A percentile compares a stretch with the other conserved stretches of the same genome.
Evolutionary conservation across 345 rosid genomes (phyloP).

Genomic region (Aquilaria malaccensis): DNA sequence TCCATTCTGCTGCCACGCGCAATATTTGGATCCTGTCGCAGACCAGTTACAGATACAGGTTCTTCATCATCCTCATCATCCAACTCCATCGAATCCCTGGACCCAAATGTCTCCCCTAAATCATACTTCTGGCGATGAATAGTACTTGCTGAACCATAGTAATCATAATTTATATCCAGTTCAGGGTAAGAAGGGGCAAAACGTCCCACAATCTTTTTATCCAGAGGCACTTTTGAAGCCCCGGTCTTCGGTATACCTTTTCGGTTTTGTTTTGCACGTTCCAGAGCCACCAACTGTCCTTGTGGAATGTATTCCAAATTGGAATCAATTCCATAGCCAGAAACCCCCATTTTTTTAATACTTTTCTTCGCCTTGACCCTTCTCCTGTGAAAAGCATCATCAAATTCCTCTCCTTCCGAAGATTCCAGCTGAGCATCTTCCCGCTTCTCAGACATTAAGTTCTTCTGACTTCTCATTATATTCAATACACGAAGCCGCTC

Average conservation of each 20-base stretch:
- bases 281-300: conserved; percentile 27
- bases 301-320: conserved; percentile 41
- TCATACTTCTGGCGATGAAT: conserved; percentile 37
- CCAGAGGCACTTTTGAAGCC: conserved; percentile 34
- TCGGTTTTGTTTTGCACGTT: conserved; percentile 44
- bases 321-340: conserved; percentile 33
- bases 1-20: conserved; percentile 19
- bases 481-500: conserved; percentile 90
- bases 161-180: conserved; percentile 40
- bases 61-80: conserved; percentile 45
- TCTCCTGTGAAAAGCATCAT: conserved; percentile 53
- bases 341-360: conserved; percentile 32
- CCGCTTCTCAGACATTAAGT: conserved; percentile 63
- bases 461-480: conserved; percentile 75
- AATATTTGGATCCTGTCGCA: conserved; percentile 36
- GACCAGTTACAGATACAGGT: conserved; percentile 56
- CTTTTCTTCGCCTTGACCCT: conserved; percentile 50
- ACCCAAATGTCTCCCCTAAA: conserved; percentile 34
- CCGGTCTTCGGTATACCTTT: conserved; percentile 55
- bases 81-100: conserved; percentile 40
- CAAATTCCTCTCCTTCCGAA: conserved; percentile 50
- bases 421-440: conserved; percentile 61
- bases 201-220: conserved; percentile 28
- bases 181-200: conserved; percentile 39
- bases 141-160: conserved; percentile 30